Conservation (phyloP, 345 rosid species). For the Arabidopsis arenosa region DNA sequence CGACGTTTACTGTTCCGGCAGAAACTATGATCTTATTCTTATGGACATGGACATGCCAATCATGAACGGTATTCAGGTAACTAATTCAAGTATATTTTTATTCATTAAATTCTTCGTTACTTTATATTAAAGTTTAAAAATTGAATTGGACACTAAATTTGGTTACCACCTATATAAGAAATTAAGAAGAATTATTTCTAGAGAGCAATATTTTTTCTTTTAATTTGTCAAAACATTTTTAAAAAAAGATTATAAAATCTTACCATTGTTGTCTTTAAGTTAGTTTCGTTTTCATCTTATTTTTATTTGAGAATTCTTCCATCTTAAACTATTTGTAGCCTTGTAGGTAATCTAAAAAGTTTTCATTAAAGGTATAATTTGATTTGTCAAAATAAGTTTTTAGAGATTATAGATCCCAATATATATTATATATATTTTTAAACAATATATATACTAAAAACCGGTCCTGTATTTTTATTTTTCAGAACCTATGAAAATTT, state of each 20-base stretch:
- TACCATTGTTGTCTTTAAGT: neutral
- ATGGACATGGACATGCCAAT: slow-evolving; percentile 96
- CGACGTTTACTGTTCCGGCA: slow-evolving; percentile 63
- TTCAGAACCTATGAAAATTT: neutral
- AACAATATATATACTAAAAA: neutral
- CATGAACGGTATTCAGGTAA: slow-evolving; percentile 86
- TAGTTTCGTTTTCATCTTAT: neutral
- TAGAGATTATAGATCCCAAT: neutral
- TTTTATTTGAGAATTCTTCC: neutral
- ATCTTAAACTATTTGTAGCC: neutral
- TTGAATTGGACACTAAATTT: neutral
- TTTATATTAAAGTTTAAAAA: neutral
- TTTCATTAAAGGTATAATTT: neutral
- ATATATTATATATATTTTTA: no score
- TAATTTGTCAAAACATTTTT: neutral
- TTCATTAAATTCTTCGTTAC: neutral
- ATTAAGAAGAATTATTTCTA: neutral
- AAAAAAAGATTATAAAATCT: no score
- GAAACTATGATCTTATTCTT: slow-evolving; percentile 69
- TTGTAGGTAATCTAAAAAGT: neutral
- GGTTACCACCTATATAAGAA: neutral
- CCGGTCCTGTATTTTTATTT: neutral
- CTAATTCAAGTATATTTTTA: neutral
- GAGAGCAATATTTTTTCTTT: neutral
- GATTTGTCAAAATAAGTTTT: neutral